These are phyloP conservation scores for Penicillium paxilli DNA, from an alignment of 495 filamentous ascomycete genomes.

Conservation along the genomic window DNA sequence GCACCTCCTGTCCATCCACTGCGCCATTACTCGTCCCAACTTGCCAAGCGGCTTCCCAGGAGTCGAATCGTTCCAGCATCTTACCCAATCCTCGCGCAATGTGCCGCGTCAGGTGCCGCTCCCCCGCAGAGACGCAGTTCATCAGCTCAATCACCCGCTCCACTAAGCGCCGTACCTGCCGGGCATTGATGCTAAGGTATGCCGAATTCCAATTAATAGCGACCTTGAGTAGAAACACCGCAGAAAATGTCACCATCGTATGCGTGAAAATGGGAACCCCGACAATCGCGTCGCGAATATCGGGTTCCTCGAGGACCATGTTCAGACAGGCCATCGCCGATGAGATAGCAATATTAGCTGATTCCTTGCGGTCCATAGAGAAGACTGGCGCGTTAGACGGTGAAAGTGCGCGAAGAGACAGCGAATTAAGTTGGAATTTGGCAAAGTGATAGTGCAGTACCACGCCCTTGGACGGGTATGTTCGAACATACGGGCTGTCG, in stretches of 20 bases:
- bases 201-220: conserved; percentile 55
- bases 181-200: conserved; percentile 42
- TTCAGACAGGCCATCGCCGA: conserved; percentile 56
- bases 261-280: conserved; percentile 59
- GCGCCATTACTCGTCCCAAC: conserved; percentile 17
- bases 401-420: conserved; percentile 54
- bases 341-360: conserved; percentile 56
- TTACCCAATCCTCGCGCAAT: conserved; percentile 55
- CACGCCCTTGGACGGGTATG: conserved; percentile 59
- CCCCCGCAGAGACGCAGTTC: conserved; percentile 52
- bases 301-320: conserved; percentile 55
- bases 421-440: conserved; percentile 60
- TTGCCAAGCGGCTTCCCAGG: conserved; percentile 43
- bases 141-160: conserved; percentile 51
- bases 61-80: conserved; percentile 49
- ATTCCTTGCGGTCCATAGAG: conserved; percentile 54
- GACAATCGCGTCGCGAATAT: conserved; percentile 60
- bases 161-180: conserved; percentile 48
- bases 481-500: conserved; percentile 53
- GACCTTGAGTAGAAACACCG: conserved; percentile 57
- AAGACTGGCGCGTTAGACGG: conserved; percentile 51
- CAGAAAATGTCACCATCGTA: conserved; percentile 64
- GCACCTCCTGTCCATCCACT: conserved; percentile 27
- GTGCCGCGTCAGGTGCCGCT: conserved; percentile 53
- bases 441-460: conserved; percentile 62